Evolutionary conservation across 352 stramenopile species (phyloP), one percentile per base, ranked within the genome.

Genomic region (Globisporangium radiosum): DNA sequence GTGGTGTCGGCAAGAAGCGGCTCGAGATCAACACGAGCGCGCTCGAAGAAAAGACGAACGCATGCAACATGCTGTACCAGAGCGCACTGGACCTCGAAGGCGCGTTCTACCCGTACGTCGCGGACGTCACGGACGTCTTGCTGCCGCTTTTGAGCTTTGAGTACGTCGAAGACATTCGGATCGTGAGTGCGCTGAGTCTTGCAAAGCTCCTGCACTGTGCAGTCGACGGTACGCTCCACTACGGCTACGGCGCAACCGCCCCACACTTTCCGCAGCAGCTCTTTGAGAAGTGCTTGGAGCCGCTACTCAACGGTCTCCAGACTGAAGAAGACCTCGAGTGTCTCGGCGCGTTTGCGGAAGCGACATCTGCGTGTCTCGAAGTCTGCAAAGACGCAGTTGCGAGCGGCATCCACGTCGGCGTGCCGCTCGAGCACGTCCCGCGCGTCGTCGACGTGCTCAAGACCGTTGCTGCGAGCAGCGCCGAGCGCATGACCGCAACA

Each of bases 11-110:
- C 65, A 90, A 89, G 72, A 91, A 92, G 75, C 78, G 76, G 17
- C 66, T 95, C 57, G 76, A 92, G 67, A 92, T 95, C 57, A 92
- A 95, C 71, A 95, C 85, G 55, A 90, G 71, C 58, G 82, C 85
- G 56, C 66, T 95, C 25, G 78, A 93, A 57, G 85, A 93, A 54
- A 95, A 95, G 79, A 81, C 76, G 25, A 91, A 92, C 56, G 85
- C 83, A 39, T 90, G 85, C 64, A 92, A 95, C 71, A 95, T 95
- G 85, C 69, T 95, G 5, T 95, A 93, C 70, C 85, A 95, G 69
- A 88, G 73, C 47, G 85, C 85, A 11, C 66, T 93, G 52, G 85
- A 95, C 60, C 66, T 95, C 15, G 65, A 92, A 60, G 85, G 85
- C 14, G 78, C 73, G 48, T 93, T 95, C 67, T 89, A 90, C 58